Evolutionary conservation across 2,329 filamentous ascomycete species (phyloP).

Genomic region (Alternaria conjuncta): DNA sequence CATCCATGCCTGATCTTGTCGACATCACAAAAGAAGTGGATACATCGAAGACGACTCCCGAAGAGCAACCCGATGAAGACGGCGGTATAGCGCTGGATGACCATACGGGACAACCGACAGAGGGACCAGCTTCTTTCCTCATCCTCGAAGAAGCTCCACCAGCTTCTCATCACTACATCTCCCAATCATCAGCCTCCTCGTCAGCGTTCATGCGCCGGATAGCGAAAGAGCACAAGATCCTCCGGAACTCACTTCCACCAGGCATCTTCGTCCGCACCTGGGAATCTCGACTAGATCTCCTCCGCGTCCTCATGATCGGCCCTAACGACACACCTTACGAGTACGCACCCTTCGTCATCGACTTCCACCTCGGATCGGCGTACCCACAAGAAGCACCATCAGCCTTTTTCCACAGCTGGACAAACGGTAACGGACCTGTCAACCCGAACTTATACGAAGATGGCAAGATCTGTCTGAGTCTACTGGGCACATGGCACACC

Average conservation of each 20-base stretch:
- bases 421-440: constrained; percentile 57
- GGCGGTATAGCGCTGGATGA: constrained; percentile 8
- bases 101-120: constrained; percentile 6
- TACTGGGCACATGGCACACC: constrained; percentile 66
- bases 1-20: constrained; percentile 39
- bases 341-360: constrained; percentile 66
- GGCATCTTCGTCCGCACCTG: constrained; percentile 66
- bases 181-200: constrained; percentile 50
- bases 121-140: constrained; percentile 35
- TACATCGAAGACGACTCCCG: constrained; percentile 47
- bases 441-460: constrained; percentile 70
- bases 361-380: constrained; percentile 58
- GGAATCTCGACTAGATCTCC: constrained; percentile 64
- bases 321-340: constrained; percentile 67
- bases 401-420: constrained; percentile 68
- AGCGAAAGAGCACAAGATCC: constrained; percentile 65
- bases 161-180: constrained; percentile 48
- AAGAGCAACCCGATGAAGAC: constrained; percentile 17
- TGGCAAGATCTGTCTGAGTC: constrained; percentile 65
- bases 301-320: constrained; percentile 65
- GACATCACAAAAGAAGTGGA: constrained; percentile 24
- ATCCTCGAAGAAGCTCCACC: constrained; percentile 47
- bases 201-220: constrained; percentile 57
- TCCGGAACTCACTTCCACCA: constrained; percentile 59
- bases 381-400: constrained; percentile 62